phyloP scores from a whole-genome alignment of 441 rosid genomes.

The Capsella rubella region DNA sequence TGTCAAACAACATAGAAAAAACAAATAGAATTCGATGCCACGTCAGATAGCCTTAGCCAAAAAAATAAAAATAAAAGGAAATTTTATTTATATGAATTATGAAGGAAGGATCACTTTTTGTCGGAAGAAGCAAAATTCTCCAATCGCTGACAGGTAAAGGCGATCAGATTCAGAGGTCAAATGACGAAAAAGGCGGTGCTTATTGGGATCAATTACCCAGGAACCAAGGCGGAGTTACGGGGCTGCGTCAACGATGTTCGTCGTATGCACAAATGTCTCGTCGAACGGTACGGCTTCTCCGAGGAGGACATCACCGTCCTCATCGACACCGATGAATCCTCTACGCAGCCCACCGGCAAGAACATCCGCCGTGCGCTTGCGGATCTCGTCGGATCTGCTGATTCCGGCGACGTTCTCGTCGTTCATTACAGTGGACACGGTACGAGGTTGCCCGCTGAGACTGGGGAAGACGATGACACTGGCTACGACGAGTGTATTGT shows the following conservation, averaged over 20 bases:
- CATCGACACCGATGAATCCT: slow-evolving; percentile 77
- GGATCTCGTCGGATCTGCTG: slow-evolving; percentile 64
- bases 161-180: slow-evolving; percentile 28
- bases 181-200: slow-evolving; percentile 82
- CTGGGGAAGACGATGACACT: slow-evolving; percentile 96
- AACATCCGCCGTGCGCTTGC: slow-evolving; percentile 71
- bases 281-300: slow-evolving; percentile 73
- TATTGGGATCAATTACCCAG: slow-evolving; percentile 91
- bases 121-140: neutral
- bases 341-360: slow-evolving; percentile 72
- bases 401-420: slow-evolving; percentile 68
- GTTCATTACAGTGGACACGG: slow-evolving; percentile 97
- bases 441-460: slow-evolving; percentile 95
- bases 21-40: no score
- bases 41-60: neutral
- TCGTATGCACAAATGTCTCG: slow-evolving; percentile 70
- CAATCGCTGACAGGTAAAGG: neutral
- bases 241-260: slow-evolving; percentile 93
- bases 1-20: no score
- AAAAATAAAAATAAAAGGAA: neutral
- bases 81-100: neutral
- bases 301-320: slow-evolving; percentile 70
- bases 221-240: slow-evolving; percentile 83
- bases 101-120: slow-evolving; percentile 4
- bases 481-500: slow-evolving; percentile 95